Percentiles rank a stretch among this genome's conserved stretches.
Evolutionary conservation across 1,284 basidiomycete genomes (phyloP).

Genomic region (Amylostereum areolatum): DNA sequence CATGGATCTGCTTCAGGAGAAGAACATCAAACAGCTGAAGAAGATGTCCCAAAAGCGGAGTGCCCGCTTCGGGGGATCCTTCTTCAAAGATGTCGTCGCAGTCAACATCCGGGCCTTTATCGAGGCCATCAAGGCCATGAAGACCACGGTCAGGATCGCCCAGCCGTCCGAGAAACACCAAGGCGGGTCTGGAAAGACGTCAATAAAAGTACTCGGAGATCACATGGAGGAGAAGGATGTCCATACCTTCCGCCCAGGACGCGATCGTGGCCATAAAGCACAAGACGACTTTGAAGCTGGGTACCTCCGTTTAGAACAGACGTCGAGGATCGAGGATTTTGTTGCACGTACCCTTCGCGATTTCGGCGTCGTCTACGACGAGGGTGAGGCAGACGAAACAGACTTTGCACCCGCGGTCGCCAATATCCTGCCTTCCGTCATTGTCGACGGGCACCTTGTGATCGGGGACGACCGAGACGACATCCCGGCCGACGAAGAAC

Average conservation of each 20-base stretch:
- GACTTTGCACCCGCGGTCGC: too few relatives aligned
- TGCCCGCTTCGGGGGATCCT: slow-evolving; percentile 1
- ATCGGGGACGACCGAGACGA: too few relatives aligned
- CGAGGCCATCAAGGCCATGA: slow-evolving; percentile 1
- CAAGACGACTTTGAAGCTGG: not conserved
- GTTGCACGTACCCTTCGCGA: not conserved
- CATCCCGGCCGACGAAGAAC: too few relatives aligned
- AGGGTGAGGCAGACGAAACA: too few relatives aligned
- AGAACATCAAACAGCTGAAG: slow-evolving; percentile 10
- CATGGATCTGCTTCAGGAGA: slow-evolving; percentile 9
- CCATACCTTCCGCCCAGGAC: not conserved
- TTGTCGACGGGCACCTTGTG: too few relatives aligned
- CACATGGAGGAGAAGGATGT: not conserved
- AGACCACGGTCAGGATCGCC: not conserved
- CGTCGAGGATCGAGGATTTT: not conserved
- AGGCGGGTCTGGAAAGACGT: not conserved
- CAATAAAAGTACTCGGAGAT: not conserved
- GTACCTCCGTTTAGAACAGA: not conserved
- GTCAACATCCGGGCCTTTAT: slow-evolving; percentile 7
- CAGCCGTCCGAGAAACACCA: not conserved
- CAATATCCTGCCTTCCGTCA: too few relatives aligned
- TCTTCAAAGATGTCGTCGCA: slow-evolving; percentile 5
- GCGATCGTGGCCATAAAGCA: not conserved
- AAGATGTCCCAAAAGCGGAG: slow-evolving; percentile 1
- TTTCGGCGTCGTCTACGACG: not conserved